Percentiles rank a stretch among this genome's conserved stretches.
Conservation (phyloP, 1,284 basidiomycete species). For the Afroboletus lepidellus region DNA sequence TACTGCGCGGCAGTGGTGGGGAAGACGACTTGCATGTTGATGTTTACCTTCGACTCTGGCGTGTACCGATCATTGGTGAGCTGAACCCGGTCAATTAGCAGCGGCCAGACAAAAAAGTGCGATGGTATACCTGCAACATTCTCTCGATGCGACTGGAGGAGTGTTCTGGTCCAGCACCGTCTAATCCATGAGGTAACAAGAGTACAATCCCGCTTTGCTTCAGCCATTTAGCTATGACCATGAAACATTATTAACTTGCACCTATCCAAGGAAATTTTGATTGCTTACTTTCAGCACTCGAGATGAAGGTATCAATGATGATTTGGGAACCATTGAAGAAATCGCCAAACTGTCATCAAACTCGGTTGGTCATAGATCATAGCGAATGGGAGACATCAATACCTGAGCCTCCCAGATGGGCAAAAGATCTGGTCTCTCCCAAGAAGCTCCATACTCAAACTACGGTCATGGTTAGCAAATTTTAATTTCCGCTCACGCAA, state of each 20-base stretch:
- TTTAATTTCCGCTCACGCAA: background rate
- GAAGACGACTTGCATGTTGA: conserved; percentile 82
- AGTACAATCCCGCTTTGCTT: conserved; percentile 89
- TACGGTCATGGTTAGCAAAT: conserved; percentile 30
- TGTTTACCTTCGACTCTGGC: conserved; percentile 41
- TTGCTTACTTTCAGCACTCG: conserved; percentile 74
- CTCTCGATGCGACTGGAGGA: conserved; percentile 84
- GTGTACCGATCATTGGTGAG: conserved; percentile 69
- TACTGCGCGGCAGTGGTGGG: conserved; percentile 48
- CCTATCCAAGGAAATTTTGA: background rate
- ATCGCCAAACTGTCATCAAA: conserved; percentile 67
- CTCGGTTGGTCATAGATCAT: background rate
- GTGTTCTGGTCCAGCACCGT: conserved; percentile 84
- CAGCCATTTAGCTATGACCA: conserved; percentile 83
- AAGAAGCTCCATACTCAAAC: conserved; percentile 88
- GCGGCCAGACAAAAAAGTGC: background rate
- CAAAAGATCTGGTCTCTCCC: conserved; percentile 77
- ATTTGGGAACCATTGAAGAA: conserved; percentile 90
- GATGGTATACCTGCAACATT: conserved; percentile 66
- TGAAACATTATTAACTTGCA: background rate
- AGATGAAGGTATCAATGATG: conserved; percentile 85
- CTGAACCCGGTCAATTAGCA: conserved; percentile 35
- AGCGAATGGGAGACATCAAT: background rate
- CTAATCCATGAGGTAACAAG: conserved; percentile 70
- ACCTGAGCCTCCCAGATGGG: conserved; percentile 91